Evolutionary conservation across 2,329 filamentous ascomycete species (phyloP), one percentile per base, ranked within the genome.

Genomic region (Didymella arachidicola): DNA sequence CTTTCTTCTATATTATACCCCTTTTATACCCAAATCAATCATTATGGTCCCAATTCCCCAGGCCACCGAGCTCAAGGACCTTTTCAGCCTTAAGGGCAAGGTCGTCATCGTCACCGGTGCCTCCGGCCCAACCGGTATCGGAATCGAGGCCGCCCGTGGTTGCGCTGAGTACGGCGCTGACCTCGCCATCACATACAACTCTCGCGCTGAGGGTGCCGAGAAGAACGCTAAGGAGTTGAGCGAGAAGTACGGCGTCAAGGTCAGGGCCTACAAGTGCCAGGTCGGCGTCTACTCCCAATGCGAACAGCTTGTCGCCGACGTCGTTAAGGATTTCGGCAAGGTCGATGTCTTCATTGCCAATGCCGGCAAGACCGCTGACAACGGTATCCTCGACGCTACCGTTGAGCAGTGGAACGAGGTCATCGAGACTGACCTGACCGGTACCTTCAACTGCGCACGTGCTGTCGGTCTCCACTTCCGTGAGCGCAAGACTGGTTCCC

Each of bases 351-450:
- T 89, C 78, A 84, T 89, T 64, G 87, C 87, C 77, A 89, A 89
- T 76, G 89, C 89, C 19, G 89, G 89, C 56, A 85, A 86, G 61
- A 91, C 89, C 6, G 88, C 89, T 66, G 84, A 89, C 79, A 80
- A 79, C 54, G 89, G 89, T 57, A 83, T 91, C 71, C 81, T 91
- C 47, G 89, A 92, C 62, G 87, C 86, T 72, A 84, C 86, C 25
- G 86, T 90, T 22, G 83, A 89, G 72, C 90, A 92, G 73, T 87
- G 87, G 73, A 87, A 93, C 74, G 85, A 87, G 77, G 91, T 96
- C 82, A 84, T 96, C 77, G 86, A 90, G 69, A 89, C 94, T 71
- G 96, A 97, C 78, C 83, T 96, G 67, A 95, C 88, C n/a, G 93
- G 93, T 12, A 89, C 89, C 38, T 92, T 90, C 78, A 94, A 91